Conservation (phyloP, 129 eudicot genomes). For the Heracleum sosnowskyi region DNA sequence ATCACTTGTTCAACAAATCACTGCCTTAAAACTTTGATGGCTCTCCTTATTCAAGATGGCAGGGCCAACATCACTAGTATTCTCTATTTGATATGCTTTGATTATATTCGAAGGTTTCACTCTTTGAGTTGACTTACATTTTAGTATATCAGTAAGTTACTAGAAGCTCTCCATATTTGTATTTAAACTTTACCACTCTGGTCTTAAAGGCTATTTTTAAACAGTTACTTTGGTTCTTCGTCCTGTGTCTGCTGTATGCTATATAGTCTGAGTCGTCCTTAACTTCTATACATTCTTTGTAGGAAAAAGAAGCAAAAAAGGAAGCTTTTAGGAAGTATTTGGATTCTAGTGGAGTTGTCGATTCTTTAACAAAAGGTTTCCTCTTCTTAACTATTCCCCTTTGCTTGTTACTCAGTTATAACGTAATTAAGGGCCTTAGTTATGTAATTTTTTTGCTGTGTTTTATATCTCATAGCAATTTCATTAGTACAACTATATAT, state of each 20-base stretch:
- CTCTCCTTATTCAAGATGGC: not conserved
- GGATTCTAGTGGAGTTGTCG: slow-evolving; percentile 87
- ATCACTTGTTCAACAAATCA: not conserved
- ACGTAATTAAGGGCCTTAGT: not conserved
- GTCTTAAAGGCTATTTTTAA: not conserved
- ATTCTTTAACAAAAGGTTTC: slow-evolving; percentile 86
- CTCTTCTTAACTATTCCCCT: not conserved
- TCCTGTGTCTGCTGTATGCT: not conserved
- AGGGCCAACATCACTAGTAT: not conserved
- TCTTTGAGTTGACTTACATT: not conserved
- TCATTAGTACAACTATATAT: not conserved
- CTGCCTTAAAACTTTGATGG: not conserved
- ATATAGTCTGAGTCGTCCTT: not conserved
- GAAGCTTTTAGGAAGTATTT: slow-evolving; percentile 91
- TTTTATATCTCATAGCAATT: not conserved
- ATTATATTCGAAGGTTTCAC: not conserved
- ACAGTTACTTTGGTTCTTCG: not conserved
- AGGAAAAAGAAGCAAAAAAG: slow-evolving; percentile 92
- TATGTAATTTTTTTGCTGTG: not conserved
- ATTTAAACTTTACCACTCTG: not conserved
- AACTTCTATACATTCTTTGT: slow-evolving; percentile 8
- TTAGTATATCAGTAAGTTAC: not conserved
- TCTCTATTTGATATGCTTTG: not conserved
- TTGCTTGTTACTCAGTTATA: not conserved
- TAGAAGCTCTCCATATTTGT: not conserved